phyloP scores from a whole-genome alignment of 441 rosid genomes.

The Populus hybrid region DNA sequence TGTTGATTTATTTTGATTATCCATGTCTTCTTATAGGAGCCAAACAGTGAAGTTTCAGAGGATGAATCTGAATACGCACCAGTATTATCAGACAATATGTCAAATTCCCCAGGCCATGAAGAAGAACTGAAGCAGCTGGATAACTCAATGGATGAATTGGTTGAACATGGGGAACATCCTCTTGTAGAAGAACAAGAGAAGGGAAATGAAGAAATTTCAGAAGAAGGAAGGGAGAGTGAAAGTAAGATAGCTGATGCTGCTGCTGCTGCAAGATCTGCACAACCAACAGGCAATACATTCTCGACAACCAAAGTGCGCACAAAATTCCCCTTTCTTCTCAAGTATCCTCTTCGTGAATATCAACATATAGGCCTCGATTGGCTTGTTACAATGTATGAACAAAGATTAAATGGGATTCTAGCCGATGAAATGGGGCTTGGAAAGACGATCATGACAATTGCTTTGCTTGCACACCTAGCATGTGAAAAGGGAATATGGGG shows the following conservation, averaged over 20 bases:
- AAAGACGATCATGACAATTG: conserved; percentile 98
- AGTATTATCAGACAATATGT: conserved; percentile 53
- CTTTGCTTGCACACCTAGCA: conserved; percentile 97
- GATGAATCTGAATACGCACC: conserved; percentile 70
- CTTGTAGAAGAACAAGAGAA: conserved; percentile 33
- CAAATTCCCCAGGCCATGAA: conserved; percentile 33
- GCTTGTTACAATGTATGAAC: conserved; percentile 99
- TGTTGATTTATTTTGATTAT: conserved; percentile 27
- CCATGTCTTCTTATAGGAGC: conserved; percentile 52
- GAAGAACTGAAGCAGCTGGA: conserved; percentile 44
- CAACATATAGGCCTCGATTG: conserved; percentile 99
- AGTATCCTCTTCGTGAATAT: conserved; percentile 96
- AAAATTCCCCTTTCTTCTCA: conserved; percentile 95
- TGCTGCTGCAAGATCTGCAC: conserved; percentile 99
- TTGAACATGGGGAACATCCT: conserved; percentile 35
- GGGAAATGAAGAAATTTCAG: conserved; percentile 40
- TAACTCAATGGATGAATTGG: conserved; percentile 39
- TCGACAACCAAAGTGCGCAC: conserved; percentile 96
- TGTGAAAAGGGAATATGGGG: conserved; percentile 99
- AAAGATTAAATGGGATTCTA: conserved; percentile 93
- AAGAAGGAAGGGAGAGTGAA: conserved; percentile 58
- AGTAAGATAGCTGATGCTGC: conserved; percentile 96
- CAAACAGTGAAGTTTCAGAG: conserved; percentile 54
- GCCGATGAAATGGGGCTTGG: conserved; percentile 99
- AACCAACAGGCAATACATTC: conserved; percentile 98